phyloP scores from a whole-genome alignment of 106 monocot genomes.

The Vanilla planifolia region DNA sequence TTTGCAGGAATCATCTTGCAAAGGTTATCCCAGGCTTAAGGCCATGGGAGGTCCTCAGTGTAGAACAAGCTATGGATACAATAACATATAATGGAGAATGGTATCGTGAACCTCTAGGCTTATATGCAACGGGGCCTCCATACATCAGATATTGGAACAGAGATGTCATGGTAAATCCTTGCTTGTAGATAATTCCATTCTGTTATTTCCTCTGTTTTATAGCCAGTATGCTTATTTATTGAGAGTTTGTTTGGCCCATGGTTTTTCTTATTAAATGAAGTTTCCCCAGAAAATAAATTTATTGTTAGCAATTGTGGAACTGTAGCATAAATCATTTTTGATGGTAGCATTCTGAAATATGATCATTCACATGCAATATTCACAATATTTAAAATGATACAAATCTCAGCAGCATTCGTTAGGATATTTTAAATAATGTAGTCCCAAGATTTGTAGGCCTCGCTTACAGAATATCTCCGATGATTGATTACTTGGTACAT shows the following conservation, averaged over 20 bases:
- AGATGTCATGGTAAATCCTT: conserved; percentile 51
- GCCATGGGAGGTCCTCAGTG: conserved; percentile 81
- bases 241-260: background rate
- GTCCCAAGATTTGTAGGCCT: too few relatives aligned
- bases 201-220: too few relatives aligned
- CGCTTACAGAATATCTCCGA: too few relatives aligned
- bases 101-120: conserved; percentile 72
- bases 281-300: background rate
- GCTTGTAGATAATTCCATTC: background rate
- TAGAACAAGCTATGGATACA: conserved; percentile 83
- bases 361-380: too few relatives aligned
- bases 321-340: background rate
- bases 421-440: too few relatives aligned
- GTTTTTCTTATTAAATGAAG: background rate
- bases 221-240: background rate
- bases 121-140: conserved; percentile 70
- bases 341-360: too few relatives aligned
- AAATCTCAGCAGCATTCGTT: background rate
- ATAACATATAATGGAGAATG: conserved; percentile 72
- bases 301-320: background rate
- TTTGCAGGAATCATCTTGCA: conserved; percentile 60
- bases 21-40: conserved; percentile 70
- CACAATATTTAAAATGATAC: background rate
- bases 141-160: conserved; percentile 71
- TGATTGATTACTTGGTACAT: too few relatives aligned